Conservation (phyloP, 768 basidiomycete species). For the Podaxis sp. region DNA sequence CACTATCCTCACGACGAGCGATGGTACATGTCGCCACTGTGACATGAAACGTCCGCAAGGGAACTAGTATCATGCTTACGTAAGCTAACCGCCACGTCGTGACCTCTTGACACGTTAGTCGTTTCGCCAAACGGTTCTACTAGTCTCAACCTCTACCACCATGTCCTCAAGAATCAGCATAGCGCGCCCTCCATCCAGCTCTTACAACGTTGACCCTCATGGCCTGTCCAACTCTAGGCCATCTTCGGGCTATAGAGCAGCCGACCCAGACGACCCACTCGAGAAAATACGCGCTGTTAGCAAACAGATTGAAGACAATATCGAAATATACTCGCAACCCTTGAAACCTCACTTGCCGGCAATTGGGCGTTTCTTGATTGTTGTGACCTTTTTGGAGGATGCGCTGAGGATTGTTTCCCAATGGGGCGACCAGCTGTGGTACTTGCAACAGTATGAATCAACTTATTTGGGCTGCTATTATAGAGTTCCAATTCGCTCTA, state of each 20-base stretch:
- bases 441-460: conserved; percentile 80
- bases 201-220: conserved; percentile 70
- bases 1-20: neutral
- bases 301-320: conserved; percentile 82
- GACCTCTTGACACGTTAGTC: conserved; percentile 39
- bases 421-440: conserved; percentile 98
- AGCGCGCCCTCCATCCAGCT: conserved; percentile 60
- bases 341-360: conserved; percentile 92
- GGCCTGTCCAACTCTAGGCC: conserved; percentile 71
- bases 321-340: conserved; percentile 92
- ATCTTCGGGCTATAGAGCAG: conserved; percentile 71
- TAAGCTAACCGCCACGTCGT: conserved; percentile 45
- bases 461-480: neutral
- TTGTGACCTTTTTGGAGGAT: conserved; percentile 98
- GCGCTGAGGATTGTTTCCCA: conserved; percentile 90
- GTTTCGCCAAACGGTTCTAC: conserved; percentile 15
- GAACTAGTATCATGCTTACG: conserved; percentile 20
- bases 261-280: conserved; percentile 77
- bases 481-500: conserved; percentile 11
- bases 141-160: conserved; percentile 27
- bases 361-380: conserved; percentile 93
- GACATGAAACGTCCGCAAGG: conserved; percentile 1
- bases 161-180: conserved; percentile 86
- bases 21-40: neutral
- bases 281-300: conserved; percentile 70